phyloP scores from a whole-genome alignment of 2,329 filamentous ascomycete species.

The Talaromyces sp. region DNA sequence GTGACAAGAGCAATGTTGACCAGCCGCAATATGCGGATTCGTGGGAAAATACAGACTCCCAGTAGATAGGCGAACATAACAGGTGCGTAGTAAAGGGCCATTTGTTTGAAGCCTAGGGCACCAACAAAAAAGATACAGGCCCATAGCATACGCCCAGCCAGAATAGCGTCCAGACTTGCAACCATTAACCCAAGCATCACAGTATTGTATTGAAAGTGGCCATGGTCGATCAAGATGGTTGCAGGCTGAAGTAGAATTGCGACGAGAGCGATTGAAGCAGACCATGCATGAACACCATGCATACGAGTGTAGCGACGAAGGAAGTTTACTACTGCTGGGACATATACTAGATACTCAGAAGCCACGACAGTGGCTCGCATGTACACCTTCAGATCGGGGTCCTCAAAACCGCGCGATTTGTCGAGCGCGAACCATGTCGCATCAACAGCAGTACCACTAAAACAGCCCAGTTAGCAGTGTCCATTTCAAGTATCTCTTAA shows the following conservation, averaged over 20 bases:
- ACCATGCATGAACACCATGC: conserved; percentile 78
- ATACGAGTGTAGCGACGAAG: conserved; percentile 77
- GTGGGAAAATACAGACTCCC: conserved; percentile 79
- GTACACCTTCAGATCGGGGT: conserved; percentile 81
- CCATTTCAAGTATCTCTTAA: not conserved
- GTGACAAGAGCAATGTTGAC: conserved; percentile 76
- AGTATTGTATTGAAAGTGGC: conserved; percentile 97
- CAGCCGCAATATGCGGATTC: conserved; percentile 68
- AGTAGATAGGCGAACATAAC: conserved; percentile 89
- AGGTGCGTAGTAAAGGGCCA: conserved; percentile 97
- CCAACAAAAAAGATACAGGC: conserved; percentile 90
- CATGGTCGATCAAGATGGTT: conserved; percentile 89
- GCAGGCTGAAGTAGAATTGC: conserved; percentile 91
- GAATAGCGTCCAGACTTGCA: conserved; percentile 83
- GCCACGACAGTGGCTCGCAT: conserved; percentile 92
- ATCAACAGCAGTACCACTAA: conserved; percentile 72
- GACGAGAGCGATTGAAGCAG: conserved; percentile 78
- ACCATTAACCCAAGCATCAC: conserved; percentile 94
- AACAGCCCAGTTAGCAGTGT: conserved; percentile 17
- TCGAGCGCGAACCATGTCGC: conserved; percentile 86
- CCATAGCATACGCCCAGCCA: conserved; percentile 84
- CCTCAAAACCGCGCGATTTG: conserved; percentile 78
- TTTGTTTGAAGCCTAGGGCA: conserved; percentile 97
- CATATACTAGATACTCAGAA: conserved; percentile 87
- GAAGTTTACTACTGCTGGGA: conserved; percentile 84